These are phyloP conservation scores for Boletellus ananas DNA, from an alignment of 768 basidiomycete genomes.

Conservation along the genomic window DNA sequence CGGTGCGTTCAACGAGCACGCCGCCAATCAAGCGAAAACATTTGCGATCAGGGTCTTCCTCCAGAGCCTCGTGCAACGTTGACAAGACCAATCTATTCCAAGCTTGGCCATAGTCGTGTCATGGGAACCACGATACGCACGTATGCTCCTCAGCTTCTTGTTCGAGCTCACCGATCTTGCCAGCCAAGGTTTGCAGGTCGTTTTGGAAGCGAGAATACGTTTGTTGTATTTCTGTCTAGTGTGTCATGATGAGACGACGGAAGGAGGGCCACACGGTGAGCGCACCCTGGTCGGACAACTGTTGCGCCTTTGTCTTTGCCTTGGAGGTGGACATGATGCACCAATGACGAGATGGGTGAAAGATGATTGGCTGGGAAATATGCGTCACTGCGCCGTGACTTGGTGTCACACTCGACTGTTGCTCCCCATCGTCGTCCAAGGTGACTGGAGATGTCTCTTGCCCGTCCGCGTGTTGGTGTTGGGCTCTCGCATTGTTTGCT, in stretches of 20 bases:
- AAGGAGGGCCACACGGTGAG: not conserved
- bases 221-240: constrained; percentile 78
- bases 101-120: not conserved
- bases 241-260: constrained; percentile 35
- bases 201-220: constrained; percentile 78
- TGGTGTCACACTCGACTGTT: constrained; percentile 23
- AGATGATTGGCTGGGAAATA: constrained; percentile 26
- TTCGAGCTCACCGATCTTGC: constrained; percentile 95
- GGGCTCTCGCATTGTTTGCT: constrained; percentile 49
- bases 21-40: constrained; percentile 97
- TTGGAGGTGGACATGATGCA: constrained; percentile 45
- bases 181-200: constrained; percentile 86
- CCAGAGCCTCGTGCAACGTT: constrained; percentile 78
- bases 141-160: constrained; percentile 93
- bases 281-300: constrained; percentile 72
- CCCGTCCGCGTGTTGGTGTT: constrained; percentile 47
- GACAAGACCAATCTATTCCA: constrained; percentile 73
- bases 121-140: constrained; percentile 44
- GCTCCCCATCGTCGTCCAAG: constrained; percentile 12
- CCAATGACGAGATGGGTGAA: constrained; percentile 9
- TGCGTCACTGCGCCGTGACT: constrained; percentile 25
- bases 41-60: constrained; percentile 84
- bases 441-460: constrained; percentile 50
- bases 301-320: constrained; percentile 53
- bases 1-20: constrained; percentile 92